Conservation (phyloP, 495 filamentous ascomycete genomes). For the Letharia columbiana region DNA sequence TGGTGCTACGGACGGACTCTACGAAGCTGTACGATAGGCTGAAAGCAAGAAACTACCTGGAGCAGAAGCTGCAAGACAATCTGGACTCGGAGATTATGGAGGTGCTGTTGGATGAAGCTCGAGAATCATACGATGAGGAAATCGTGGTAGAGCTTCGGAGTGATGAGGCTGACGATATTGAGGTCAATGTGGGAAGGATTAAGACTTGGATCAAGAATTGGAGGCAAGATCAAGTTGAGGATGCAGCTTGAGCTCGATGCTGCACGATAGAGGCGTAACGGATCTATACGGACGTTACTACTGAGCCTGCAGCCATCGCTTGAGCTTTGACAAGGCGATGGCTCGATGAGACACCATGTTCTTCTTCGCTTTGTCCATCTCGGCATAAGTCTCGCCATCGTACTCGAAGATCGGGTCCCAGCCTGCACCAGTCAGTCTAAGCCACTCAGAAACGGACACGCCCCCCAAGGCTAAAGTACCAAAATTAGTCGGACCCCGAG, state of each 20-base stretch:
- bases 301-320: slow-evolving; percentile 56
- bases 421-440: slow-evolving; percentile 38
- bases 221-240: slow-evolving; percentile 50
- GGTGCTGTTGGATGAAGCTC: slow-evolving; percentile 81
- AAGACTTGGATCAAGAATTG: slow-evolving; percentile 72
- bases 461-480: slow-evolving; percentile 46
- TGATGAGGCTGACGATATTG: slow-evolving; percentile 71
- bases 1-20: slow-evolving; percentile 76
- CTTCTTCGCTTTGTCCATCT: slow-evolving; percentile 91
- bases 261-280: not conserved
- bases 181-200: slow-evolving; percentile 78
- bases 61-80: slow-evolving; percentile 90
- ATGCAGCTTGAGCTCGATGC: slow-evolving; percentile 9
- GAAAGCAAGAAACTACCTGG: slow-evolving; percentile 61
- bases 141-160: slow-evolving; percentile 87
- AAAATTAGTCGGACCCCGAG: slow-evolving; percentile 66
- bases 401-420: slow-evolving; percentile 98
- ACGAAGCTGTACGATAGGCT: slow-evolving; percentile 79
- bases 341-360: slow-evolving; percentile 87
- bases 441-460: not conserved
- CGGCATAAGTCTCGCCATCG: slow-evolving; percentile 87
- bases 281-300: not conserved
- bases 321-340: slow-evolving; percentile 76
- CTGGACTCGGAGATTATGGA: slow-evolving; percentile 97
- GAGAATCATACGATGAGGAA: slow-evolving; percentile 76